Evolutionary conservation across 345 rosid genomes (phyloP).

Genomic region (Physaria fendleri): DNA sequence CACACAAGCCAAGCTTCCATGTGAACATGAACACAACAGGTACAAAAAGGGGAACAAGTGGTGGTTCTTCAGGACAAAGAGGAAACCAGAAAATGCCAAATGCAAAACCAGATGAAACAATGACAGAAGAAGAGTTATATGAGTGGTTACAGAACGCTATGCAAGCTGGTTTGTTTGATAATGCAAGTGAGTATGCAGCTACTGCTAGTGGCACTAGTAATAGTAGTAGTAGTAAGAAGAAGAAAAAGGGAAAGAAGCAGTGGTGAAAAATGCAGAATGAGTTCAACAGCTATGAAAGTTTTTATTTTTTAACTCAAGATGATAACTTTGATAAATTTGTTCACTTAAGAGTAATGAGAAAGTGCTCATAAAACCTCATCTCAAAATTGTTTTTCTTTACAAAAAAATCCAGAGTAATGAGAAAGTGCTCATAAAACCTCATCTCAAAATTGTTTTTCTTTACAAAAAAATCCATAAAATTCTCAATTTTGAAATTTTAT

Average conservation of each 20-base stretch:
- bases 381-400: too few species aligned
- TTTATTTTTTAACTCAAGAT: too few species aligned
- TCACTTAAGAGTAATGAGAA: too few species aligned
- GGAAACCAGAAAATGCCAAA: constrained; percentile 45
- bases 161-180: constrained; percentile 71
- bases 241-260: constrained; percentile 80
- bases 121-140: constrained; percentile 81
- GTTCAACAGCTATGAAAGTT: too few species aligned
- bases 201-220: constrained; percentile 26
- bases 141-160: constrained; percentile 91
- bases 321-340: too few species aligned
- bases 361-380: too few species aligned
- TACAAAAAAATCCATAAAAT: too few species aligned
- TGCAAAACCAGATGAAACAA: constrained; percentile 63
- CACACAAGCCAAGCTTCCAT: constrained; percentile 96
- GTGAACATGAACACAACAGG: constrained; percentile 64
- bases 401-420: too few species aligned
- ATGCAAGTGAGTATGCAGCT: constrained; percentile 34
- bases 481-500: too few species aligned
- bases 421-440: too few species aligned
- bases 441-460: too few species aligned
- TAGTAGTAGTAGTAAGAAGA: constrained; percentile 50
- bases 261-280: too few species aligned
- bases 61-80: constrained; percentile 51
- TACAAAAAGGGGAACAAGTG: constrained; percentile 55